Evolutionary conservation across 2,329 filamentous ascomycete genomes (phyloP).

Genomic region (Venturia asperata): DNA sequence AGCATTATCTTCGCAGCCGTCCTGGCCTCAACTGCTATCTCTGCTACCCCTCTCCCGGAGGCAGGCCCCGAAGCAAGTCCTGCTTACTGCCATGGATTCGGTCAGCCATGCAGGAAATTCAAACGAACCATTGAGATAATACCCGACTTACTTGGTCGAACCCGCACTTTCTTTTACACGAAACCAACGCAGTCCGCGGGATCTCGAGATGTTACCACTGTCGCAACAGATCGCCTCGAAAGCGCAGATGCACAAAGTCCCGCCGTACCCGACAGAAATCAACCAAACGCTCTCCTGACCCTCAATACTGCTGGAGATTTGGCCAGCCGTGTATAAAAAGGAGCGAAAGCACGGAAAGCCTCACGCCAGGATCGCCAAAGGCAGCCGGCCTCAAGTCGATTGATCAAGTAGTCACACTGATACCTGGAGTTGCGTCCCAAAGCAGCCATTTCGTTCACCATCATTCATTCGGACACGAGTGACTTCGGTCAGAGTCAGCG

Average conservation of each 20-base stretch:
- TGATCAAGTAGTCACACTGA: background rate
- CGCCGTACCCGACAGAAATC: background rate
- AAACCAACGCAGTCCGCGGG: background rate
- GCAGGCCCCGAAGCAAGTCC: background rate
- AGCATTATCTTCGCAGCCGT: background rate
- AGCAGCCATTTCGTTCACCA: background rate
- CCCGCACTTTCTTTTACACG: background rate
- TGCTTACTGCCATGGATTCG: background rate
- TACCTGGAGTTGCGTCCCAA: background rate
- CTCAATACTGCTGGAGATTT: background rate
- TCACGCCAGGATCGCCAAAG: background rate
- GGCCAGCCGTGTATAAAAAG: conserved; percentile 6
- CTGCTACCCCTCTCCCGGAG: background rate
- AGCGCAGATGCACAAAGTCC: background rate
- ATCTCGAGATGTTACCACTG: too few species aligned
- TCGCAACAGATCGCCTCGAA: background rate
- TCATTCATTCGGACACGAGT: background rate
- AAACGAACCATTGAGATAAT: background rate
- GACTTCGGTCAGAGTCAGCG: background rate
- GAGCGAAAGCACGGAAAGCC: background rate
- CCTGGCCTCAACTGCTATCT: background rate
- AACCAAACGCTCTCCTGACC: background rate
- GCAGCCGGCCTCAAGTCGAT: background rate
- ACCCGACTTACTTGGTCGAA: background rate
- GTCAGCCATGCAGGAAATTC: conserved; percentile 11